A percentile compares a stretch with the other conserved stretches of the same genome.
Evolutionary conservation across 495 filamentous ascomycete species (phyloP).

Genomic region (Talaromyces thailandensis): DNA sequence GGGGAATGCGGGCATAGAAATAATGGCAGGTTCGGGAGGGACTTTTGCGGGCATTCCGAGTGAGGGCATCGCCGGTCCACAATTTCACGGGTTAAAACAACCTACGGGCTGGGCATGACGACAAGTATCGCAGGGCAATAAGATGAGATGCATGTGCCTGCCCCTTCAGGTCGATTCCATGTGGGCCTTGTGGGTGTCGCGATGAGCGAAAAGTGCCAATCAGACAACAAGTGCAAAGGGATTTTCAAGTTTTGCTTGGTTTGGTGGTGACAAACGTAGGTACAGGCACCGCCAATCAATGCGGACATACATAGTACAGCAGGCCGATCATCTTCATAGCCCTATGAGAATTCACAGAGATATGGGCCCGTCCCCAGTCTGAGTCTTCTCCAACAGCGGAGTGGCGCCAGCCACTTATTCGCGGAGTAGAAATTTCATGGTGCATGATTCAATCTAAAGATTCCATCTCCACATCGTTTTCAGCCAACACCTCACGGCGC

Average conservation of each 20-base stretch:
- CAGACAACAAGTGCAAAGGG: neutral
- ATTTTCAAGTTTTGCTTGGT: neutral
- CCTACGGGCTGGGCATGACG: neutral
- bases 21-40: conserved; percentile 2
- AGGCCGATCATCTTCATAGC: neutral
- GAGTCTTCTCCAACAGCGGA: neutral
- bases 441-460: neutral
- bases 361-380: neutral
- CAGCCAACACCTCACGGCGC: neutral
- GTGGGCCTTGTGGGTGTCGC: neutral
- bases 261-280: neutral
- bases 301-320: neutral
- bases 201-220: neutral
- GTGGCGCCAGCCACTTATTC: neutral
- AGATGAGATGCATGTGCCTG: neutral
- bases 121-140: neutral
- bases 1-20: neutral
- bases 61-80: neutral
- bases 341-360: neutral
- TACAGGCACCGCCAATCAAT: neutral
- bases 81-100: neutral
- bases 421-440: neutral
- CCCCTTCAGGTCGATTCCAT: neutral
- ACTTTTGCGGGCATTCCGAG: neutral
- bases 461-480: neutral